Percentiles rank a stretch among this genome's conserved stretches.
These are phyloP conservation scores for Barbarea vulgaris DNA, from an alignment of 345 rosid genomes.

Conservation along the genomic window DNA sequence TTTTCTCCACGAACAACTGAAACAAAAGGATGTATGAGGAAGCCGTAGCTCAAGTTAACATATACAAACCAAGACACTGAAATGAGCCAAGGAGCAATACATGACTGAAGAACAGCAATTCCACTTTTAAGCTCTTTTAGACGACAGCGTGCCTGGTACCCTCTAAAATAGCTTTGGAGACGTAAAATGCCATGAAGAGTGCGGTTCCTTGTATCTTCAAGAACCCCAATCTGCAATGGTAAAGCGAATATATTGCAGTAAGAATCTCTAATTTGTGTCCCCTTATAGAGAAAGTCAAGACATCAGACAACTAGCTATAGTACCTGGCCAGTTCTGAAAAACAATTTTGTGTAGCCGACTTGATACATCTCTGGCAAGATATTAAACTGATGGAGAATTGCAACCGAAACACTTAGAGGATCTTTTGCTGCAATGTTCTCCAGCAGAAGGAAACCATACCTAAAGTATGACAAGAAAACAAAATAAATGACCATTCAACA, in stretches of 20 bases:
- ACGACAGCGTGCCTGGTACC: constrained; percentile 56
- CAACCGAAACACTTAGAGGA: constrained; percentile 79
- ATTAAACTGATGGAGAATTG: constrained; percentile 73
- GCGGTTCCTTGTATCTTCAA: constrained; percentile 77
- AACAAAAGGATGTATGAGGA: constrained; percentile 25
- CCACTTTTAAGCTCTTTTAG: constrained; percentile 55
- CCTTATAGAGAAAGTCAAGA: constrained; percentile 10
- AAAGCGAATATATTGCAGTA: constrained; percentile 6
- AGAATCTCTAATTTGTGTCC: constrained; percentile 7
- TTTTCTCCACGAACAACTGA: constrained; percentile 82
- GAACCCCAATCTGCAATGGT: constrained; percentile 56
- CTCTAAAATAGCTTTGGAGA: constrained; percentile 75
- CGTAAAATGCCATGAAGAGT: constrained; percentile 62
- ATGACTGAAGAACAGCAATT: constrained; percentile 64
- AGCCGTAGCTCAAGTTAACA: constrained; percentile 17
- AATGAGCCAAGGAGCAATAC: constrained; percentile 44
- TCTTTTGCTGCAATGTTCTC: constrained; percentile 59
- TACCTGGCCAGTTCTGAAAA: constrained; percentile 88
- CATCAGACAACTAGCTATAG: constrained; percentile 19
- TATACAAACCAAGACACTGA: background rate
- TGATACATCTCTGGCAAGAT: constrained; percentile 87
- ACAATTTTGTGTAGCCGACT: constrained; percentile 88
- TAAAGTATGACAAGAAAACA: constrained; percentile 37
- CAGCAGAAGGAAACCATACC: constrained; percentile 77
- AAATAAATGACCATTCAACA: constrained; percentile 14